Evolutionary conservation across 1,284 basidiomycete genomes (phyloP).

Genomic region (Tremellales sp.): DNA sequence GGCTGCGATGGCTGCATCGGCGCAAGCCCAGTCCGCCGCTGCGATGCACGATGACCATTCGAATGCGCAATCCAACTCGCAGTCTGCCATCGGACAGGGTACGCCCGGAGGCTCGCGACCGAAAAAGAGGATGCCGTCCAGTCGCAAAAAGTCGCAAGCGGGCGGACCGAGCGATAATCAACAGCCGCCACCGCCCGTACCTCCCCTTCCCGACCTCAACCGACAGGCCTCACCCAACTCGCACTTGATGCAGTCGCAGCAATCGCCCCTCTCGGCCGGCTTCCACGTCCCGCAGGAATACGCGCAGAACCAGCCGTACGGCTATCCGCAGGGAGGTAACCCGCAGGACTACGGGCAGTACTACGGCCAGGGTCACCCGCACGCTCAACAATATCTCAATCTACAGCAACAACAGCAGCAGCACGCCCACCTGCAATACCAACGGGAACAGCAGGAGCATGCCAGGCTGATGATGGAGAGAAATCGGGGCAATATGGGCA

Average conservation of each 20-base stretch:
- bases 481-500: slow-evolving; percentile 28
- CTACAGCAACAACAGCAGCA: slow-evolving; percentile 18
- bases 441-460: slow-evolving; percentile 20
- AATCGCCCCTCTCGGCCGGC: slow-evolving; percentile 31
- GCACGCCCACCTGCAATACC: slow-evolving; percentile 14
- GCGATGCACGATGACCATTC: slow-evolving; percentile 7
- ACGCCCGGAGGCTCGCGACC: slow-evolving; percentile 29
- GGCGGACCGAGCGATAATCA: slow-evolving; percentile 3
- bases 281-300: slow-evolving; percentile 39
- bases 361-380: slow-evolving; percentile 3
- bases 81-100: slow-evolving; percentile 28
- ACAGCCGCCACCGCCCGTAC: slow-evolving; percentile 29
- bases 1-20: slow-evolving; percentile 42
- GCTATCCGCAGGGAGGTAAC: slow-evolving; percentile 20
- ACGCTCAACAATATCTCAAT: background rate
- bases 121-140: slow-evolving; percentile 39
- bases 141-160: slow-evolving; percentile 23
- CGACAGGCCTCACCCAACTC: slow-evolving; percentile 28
- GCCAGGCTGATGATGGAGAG: slow-evolving; percentile 16
- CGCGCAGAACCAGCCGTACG: slow-evolving; percentile 14
- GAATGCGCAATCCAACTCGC: slow-evolving; percentile 12
- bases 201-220: slow-evolving; percentile 38
- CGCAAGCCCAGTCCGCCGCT: slow-evolving; percentile 13
- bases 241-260: slow-evolving; percentile 17
- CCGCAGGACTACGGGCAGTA: slow-evolving; percentile 18